These are phyloP conservation scores for Cyclaneusma minus DNA, from an alignment of 2,329 filamentous ascomycete genomes.

Conservation along the genomic window DNA sequence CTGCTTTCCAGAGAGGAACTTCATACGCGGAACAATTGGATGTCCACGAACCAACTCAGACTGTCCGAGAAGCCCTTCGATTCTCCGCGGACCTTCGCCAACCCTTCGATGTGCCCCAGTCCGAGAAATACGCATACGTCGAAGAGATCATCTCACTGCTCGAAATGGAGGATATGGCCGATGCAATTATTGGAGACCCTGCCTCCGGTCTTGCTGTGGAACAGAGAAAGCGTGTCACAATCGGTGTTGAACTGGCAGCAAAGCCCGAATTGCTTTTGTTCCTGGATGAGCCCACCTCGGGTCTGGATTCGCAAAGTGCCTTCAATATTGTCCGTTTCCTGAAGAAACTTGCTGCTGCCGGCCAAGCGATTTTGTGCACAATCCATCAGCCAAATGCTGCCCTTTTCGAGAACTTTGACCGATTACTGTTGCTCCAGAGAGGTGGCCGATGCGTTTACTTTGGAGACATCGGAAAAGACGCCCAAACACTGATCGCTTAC, in stretches of 20 bases:
- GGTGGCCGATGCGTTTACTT: conserved; percentile 54
- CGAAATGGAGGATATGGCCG: conserved; percentile 49
- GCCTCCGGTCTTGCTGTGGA: conserved; percentile 47
- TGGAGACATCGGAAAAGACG: conserved; percentile 49
- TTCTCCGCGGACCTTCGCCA: conserved; percentile 51
- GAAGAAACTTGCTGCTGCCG: conserved; percentile 40
- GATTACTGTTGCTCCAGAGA: conserved; percentile 44
- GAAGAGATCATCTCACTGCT: conserved; percentile 49
- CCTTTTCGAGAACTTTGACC: conserved; percentile 54
- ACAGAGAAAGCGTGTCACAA: conserved; percentile 52
- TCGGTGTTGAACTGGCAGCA: conserved; percentile 42
- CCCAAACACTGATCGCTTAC: conserved; percentile 35
- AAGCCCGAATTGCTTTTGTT: conserved; percentile 44
- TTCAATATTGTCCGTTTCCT: conserved; percentile 47
- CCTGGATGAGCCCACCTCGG: conserved; percentile 42
- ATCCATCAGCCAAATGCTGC: conserved; percentile 59
- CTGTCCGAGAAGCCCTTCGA: conserved; percentile 49
- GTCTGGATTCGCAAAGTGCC: conserved; percentile 39
- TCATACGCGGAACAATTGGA: conserved; percentile 52
- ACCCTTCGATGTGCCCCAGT: conserved; percentile 36
- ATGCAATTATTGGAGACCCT: conserved; percentile 47
- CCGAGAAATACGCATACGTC: conserved; percentile 49
- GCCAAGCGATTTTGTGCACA: conserved; percentile 54
- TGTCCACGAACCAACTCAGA: conserved; percentile 44
- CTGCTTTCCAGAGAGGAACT: conserved; percentile 46